Conservation (phyloP, 345 rosid species). For the Syzygium oleosum region DNA sequence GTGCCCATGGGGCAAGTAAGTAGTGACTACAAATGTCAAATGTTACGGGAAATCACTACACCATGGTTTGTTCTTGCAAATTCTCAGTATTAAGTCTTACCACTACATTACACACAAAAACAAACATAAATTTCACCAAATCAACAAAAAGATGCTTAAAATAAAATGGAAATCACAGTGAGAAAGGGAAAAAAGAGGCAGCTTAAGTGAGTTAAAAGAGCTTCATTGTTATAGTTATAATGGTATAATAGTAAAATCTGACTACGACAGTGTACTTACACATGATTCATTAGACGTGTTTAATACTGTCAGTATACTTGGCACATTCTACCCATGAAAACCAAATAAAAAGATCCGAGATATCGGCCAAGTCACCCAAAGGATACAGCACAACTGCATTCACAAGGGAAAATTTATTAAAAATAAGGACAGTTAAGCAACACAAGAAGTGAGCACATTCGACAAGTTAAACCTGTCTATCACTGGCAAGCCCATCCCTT, state of each 20-base stretch:
- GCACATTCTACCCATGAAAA: not conserved
- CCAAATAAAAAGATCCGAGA: not conserved
- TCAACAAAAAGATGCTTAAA: not conserved
- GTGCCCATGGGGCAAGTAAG: not conserved
- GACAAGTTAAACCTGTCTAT: slow-evolving; percentile 55
- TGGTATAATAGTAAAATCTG: not conserved
- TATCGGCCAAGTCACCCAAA: slow-evolving; percentile 9
- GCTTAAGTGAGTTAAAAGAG: not conserved
- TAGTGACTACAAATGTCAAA: not conserved
- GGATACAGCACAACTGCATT: slow-evolving; percentile 98
- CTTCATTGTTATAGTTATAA: not conserved
- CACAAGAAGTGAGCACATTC: slow-evolving; percentile 3
- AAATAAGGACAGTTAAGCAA: not conserved
- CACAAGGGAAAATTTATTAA: slow-evolving; percentile 5
- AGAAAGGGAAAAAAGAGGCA: not conserved
- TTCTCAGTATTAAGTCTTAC: not conserved
- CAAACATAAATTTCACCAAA: not conserved
- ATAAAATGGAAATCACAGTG: not conserved
- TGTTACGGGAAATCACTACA: not conserved
- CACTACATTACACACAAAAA: not conserved
- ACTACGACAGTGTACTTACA: not conserved
- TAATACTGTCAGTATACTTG: not conserved
- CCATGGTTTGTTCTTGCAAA: not conserved
- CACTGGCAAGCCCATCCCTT: slow-evolving; percentile 78
- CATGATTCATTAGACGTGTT: not conserved